Base-by-base conservation (phyloP, 805 yeast genomes). In the Ogataea methanolica region DNA sequence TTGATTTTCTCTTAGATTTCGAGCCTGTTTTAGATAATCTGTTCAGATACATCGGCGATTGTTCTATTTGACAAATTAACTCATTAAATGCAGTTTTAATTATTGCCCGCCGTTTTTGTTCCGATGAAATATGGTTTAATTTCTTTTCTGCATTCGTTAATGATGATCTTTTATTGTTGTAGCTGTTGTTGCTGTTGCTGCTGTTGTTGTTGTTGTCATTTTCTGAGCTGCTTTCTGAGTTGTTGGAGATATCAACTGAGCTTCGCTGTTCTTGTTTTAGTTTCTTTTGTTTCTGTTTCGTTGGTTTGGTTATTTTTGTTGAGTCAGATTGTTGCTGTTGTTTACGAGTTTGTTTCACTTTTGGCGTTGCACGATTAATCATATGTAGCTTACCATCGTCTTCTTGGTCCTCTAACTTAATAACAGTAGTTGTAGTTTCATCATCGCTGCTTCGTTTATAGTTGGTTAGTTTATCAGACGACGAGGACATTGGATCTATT, bases 61-160 rank as follows among this genome's bases (percentile, higher is more conserved):
- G 15, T n/a, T 47, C 53, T 3, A 64, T 60, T 17, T 63, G 57
- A 21, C 52, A 55, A 41, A 67, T 62, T 17, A 71, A 56, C 15
- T 62, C 53, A 41, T 71, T 73, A 49, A 67, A 71, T 3, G 74
- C 68, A 15, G 53, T 55, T 46, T 68, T 68, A 44, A 71, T 70
- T 42, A 63, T 54, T 22, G 61, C 59, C 41, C 75, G 59, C 35
- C 75, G 57, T 49, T 62, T 65, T 55, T 71, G 72, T 56, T 71
- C 75, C 36, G 69, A 65, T n/a, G 68, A 57, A 5, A 71, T 66
- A 51, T 71, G 75, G 47, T 69, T 64, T 29, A 56, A 47, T 42
- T 70, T 57, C 49, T 68, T 70, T 48, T 70, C 71, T 45, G 64
- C 65, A 36, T 59, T 60, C 1, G 68, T 48, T 23, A 71, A 46